Base-by-base conservation (phyloP, 2,329 filamentous ascomycete species). In the Zasmidium angulare region DNA sequence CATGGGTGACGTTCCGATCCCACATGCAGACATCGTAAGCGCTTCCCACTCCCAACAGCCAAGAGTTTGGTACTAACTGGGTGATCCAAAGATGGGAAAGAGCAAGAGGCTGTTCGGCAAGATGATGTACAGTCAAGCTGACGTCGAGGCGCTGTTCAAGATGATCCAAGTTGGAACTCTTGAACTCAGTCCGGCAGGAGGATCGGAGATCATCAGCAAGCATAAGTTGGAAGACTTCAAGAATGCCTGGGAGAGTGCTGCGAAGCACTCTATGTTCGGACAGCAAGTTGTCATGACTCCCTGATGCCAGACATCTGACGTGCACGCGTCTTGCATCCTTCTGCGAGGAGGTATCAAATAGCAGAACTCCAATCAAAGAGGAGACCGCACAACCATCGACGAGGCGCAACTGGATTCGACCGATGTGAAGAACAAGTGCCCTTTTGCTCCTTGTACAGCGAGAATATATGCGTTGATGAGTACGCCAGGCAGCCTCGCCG, bases 41-140 rank as follows among this genome's bases (percentile, higher is more conserved):
- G 26, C 11, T 29, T 29, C 26, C 11, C 26, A 4, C 11, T 29
- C 11, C 26, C 6, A 29, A 29, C 4, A 6, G 26, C 4, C 26
- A 29, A 6, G 4, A 4, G 26, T 11, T 4, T 29, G 11, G 26
- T 4, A 29, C 29, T 23, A 11, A 55, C 26, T 4, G 6, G 4
- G 26, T 11, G 6, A 6, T 29, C 11, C 26, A 4, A 6, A 29
- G 26, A 70, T 78, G 56, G 47, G 68, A 50, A 63, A 71, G 47
- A 72, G 75, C 57, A 56, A 79, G 11, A 70, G 63, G 36, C 62
- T 81, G 17, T 68, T 71, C 50, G 78, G 77, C 1, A 76, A 75
- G 49, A 76, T 72, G 63, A 81, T 81, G 77, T 81, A 77, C 62
- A 72, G 76, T 47, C 61, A 76, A 7, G 70, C 75, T 6, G 74